phyloP scores from a whole-genome alignment of 2,329 filamentous ascomycete genomes.

The Botrytis deweyae region DNA sequence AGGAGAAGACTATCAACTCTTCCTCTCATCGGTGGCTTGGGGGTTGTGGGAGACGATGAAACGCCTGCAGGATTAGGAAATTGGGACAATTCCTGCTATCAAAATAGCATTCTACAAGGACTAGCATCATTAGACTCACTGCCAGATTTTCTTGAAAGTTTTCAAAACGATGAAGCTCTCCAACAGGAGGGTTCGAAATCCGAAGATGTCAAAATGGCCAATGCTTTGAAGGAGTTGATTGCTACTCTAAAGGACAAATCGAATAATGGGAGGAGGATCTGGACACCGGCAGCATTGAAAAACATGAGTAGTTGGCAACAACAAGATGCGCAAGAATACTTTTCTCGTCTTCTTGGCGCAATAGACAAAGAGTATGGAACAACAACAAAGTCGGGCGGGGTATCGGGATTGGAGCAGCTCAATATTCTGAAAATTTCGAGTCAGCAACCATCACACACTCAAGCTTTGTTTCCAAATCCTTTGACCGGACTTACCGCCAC shows the following conservation, averaged over 20 bases:
- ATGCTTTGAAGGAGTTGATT: conserved; percentile 55
- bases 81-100: conserved; percentile 93
- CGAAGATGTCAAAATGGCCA: conserved; percentile 38
- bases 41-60: conserved; percentile 43
- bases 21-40: conserved; percentile 34
- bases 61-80: conserved; percentile 75
- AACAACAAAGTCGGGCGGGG: conserved; percentile 40
- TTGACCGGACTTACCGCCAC: conserved; percentile 86
- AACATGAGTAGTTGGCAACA: conserved; percentile 95
- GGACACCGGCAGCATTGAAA: conserved; percentile 79
- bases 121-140: conserved; percentile 74
- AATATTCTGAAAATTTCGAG: conserved; percentile 18
- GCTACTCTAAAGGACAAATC: conserved; percentile 65
- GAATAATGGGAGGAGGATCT: conserved; percentile 74
- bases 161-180: conserved; percentile 40
- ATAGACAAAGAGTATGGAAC: conserved; percentile 73
- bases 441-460: conserved; percentile 15
- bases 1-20: conserved; percentile 55
- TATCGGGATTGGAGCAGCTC: conserved; percentile 32
- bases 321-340: conserved; percentile 98
- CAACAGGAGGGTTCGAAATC: conserved; percentile 25
- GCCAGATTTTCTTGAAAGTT: conserved; percentile 59
- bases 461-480: conserved; percentile 61
- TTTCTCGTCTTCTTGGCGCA: conserved; percentile 82
- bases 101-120: conserved; percentile 90